Percentiles rank a stretch among this genome's conserved stretches.
These are phyloP conservation scores for Xylaria scruposa DNA, from an alignment of 495 filamentous ascomycete species.

Conservation along the genomic window DNA sequence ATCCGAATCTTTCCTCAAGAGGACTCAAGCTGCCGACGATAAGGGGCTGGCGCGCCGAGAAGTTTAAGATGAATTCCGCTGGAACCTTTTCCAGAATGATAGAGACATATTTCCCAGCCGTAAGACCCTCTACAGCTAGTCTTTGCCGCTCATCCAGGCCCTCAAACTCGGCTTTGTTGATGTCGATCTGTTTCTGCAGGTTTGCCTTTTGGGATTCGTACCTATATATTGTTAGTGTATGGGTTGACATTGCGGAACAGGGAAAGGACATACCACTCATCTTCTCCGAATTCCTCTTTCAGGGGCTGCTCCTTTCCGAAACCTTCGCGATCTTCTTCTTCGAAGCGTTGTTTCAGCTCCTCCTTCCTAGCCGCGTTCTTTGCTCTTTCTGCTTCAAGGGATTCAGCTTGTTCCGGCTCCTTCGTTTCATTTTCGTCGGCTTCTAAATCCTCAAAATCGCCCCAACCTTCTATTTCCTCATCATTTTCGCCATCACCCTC, in stretches of 20 bases:
- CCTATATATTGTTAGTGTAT: slow-evolving; percentile 2
- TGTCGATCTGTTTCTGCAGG: slow-evolving; percentile 90
- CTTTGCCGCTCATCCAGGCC: slow-evolving; percentile 80
- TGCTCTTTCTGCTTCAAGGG: slow-evolving; percentile 83
- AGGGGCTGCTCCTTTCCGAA: slow-evolving; percentile 78
- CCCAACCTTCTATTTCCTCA: slow-evolving; percentile 87
- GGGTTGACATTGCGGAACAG: background rate
- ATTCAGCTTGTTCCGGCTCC: slow-evolving; percentile 42
- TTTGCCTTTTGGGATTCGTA: slow-evolving; percentile 95
- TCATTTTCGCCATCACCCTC: slow-evolving; percentile 72
- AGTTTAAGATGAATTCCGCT: slow-evolving; percentile 88
- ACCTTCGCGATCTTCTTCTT: slow-evolving; percentile 95
- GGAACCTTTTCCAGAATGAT: slow-evolving; percentile 88
- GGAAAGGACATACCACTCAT: slow-evolving; percentile 72
- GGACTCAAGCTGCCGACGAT: slow-evolving; percentile 88
- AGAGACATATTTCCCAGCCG: slow-evolving; percentile 91
- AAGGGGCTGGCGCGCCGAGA: slow-evolving; percentile 83
- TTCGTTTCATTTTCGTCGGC: slow-evolving; percentile 64
- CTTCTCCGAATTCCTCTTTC: slow-evolving; percentile 85
- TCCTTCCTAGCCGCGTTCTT: slow-evolving; percentile 91
- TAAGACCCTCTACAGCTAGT: slow-evolving; percentile 83
- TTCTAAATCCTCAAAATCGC: slow-evolving; percentile 89
- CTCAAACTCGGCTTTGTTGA: slow-evolving; percentile 93
- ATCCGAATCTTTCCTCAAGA: slow-evolving; percentile 94
- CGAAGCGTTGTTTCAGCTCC: slow-evolving; percentile 91